phyloP scores from a whole-genome alignment of 441 rosid genomes.

The Jatropha multifida region DNA sequence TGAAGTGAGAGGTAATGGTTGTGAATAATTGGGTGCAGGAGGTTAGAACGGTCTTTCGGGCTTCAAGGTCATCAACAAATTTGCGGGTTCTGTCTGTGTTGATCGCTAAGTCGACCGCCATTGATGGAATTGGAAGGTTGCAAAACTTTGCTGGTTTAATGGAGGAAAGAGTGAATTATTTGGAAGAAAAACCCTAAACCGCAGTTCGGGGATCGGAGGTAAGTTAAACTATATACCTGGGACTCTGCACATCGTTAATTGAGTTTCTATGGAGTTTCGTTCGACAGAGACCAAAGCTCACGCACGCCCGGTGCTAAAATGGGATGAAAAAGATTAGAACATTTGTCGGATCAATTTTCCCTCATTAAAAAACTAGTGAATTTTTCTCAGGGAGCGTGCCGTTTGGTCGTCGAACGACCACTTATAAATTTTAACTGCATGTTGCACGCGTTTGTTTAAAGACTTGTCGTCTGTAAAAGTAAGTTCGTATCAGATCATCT shows the following conservation, averaged over 20 bases:
- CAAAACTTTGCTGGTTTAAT: neutral
- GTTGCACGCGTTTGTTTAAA: too few species aligned
- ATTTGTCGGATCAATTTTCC: neutral
- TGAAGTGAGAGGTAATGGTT: constrained; percentile 42
- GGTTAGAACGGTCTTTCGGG: constrained; percentile 39
- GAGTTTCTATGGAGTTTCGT: neutral
- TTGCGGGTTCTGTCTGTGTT: constrained; percentile 37
- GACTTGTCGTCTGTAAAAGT: too few species aligned
- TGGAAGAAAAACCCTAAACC: constrained; percentile 7
- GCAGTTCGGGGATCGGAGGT: neutral
- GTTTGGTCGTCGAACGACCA: too few species aligned
- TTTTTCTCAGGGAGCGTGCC: too few species aligned
- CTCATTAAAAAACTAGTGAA: neutral
- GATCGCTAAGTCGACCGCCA: constrained; percentile 34
- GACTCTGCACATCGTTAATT: neutral
- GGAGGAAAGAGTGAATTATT: neutral
- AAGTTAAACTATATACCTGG: neutral
- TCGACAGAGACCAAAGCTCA: neutral
- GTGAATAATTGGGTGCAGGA: constrained; percentile 47
- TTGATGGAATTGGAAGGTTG: constrained; percentile 6
- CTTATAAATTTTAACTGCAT: too few species aligned
- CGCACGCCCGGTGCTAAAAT: neutral
- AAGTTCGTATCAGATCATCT: too few species aligned
- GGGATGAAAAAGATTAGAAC: neutral
- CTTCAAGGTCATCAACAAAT: constrained; percentile 42